phyloP scores from a whole-genome alignment of 495 filamentous ascomycete genomes.

The Aspergillus nanangensis region DNA sequence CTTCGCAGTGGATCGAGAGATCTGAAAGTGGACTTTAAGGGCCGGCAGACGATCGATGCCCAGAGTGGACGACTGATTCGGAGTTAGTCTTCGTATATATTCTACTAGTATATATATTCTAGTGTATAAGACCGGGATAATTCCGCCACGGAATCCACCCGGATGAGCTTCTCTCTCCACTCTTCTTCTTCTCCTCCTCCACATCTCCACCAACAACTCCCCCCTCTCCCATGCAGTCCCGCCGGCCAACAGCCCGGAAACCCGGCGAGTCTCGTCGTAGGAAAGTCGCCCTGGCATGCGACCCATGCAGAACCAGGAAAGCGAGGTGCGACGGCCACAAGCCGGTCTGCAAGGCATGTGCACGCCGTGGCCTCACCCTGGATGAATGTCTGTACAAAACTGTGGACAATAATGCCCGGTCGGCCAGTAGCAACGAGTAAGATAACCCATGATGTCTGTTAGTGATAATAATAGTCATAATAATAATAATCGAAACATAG shows the following conservation, averaged over 20 bases:
- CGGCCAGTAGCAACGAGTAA: slow-evolving; percentile 33
- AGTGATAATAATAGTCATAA: not conserved
- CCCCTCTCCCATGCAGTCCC: not conserved
- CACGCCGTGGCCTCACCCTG: slow-evolving; percentile 27
- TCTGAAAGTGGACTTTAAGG: slow-evolving; percentile 22
- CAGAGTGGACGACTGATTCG: no score
- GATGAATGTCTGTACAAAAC: slow-evolving; percentile 34
- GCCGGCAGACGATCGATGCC: slow-evolving; percentile 18
- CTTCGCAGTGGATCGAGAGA: slow-evolving; percentile 12
- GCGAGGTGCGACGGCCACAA: slow-evolving; percentile 39
- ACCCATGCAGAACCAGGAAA: slow-evolving; percentile 39
- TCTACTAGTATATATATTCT: no score
- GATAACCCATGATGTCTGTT: not conserved
- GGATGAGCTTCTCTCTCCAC: no score
- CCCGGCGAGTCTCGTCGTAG: slow-evolving; percentile 8
- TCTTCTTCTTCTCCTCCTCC: no score
- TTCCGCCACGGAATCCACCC: no score
- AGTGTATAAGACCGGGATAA: no score
- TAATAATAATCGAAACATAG: slow-evolving; percentile 3
- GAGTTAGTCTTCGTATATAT: no score
- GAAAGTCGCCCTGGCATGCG: slow-evolving; percentile 31
- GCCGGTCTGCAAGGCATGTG: slow-evolving; percentile 41
- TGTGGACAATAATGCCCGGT: slow-evolving; percentile 25
- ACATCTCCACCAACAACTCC: not conserved
- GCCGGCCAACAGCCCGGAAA: not conserved